Conservation (phyloP, 2,329 filamentous ascomycete genomes). For the Tricladium varicosporioides region DNA sequence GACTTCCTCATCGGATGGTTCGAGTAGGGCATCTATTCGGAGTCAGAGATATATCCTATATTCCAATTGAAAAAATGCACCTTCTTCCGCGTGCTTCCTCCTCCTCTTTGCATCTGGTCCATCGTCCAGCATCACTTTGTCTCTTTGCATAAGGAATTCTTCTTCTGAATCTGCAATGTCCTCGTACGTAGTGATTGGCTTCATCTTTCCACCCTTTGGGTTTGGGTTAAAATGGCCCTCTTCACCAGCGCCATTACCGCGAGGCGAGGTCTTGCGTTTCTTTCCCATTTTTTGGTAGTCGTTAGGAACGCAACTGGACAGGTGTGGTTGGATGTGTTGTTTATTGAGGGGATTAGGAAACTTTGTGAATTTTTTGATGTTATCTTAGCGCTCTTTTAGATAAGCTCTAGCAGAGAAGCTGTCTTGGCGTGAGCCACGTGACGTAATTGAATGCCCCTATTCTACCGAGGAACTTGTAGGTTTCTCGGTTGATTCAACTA, state of each 20-base stretch:
- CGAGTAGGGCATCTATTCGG: slow-evolving; percentile 47
- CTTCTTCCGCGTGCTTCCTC: slow-evolving; percentile 67
- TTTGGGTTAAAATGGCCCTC: slow-evolving; percentile 16
- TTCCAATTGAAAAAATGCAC: slow-evolving; percentile 34
- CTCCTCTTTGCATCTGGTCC: slow-evolving; percentile 74
- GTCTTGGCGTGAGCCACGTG: background rate
- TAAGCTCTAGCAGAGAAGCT: no score
- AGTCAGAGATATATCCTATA: background rate
- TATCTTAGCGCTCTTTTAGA: slow-evolving; percentile 4
- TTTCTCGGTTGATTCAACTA: background rate
- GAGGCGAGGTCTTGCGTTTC: slow-evolving; percentile 25
- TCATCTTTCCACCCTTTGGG: slow-evolving; percentile 24
- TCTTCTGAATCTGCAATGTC: slow-evolving; percentile 94
- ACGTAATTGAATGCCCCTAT: background rate
- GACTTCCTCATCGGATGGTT: slow-evolving; percentile 62
- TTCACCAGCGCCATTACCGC: background rate
- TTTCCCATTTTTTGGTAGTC: slow-evolving; percentile 23
- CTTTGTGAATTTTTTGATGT: background rate
- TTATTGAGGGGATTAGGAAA: background rate
- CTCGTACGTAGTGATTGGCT: slow-evolving; percentile 55
- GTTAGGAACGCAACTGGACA: background rate
- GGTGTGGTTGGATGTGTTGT: background rate
- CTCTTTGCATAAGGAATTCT: slow-evolving; percentile 83
- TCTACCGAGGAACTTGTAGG: background rate
- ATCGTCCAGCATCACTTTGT: slow-evolving; percentile 84